Percentiles rank a stretch among this genome's conserved stretches.
phyloP scores from a whole-genome alignment of 352 stramenopile genomes.

The Peronospora farinosa region DNA sequence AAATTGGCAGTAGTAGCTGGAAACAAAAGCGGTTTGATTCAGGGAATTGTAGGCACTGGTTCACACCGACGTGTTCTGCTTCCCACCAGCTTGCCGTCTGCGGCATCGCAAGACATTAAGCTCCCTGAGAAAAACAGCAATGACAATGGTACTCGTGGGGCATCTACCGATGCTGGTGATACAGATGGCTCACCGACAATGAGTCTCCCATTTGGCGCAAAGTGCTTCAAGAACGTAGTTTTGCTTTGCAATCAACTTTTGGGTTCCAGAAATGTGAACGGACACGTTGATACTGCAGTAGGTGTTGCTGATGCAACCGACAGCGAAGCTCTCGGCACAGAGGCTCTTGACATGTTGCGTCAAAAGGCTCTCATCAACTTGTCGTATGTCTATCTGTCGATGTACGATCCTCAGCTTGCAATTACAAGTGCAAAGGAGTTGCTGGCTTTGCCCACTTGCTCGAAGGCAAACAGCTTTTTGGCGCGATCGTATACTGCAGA shows the following conservation, averaged over 20 bases:
- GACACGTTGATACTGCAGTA: constrained; percentile 17
- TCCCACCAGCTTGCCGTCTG: constrained; percentile 51
- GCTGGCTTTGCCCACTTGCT: constrained; percentile 56
- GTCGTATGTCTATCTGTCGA: constrained; percentile 87
- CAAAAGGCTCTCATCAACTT: constrained; percentile 86
- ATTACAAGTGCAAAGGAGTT: constrained; percentile 80
- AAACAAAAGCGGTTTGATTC: constrained; percentile 81
- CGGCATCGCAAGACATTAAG: constrained; percentile 61
- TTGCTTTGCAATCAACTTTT: constrained; percentile 78
- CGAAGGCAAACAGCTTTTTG: constrained; percentile 72
- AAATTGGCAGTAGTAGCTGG: constrained; percentile 44
- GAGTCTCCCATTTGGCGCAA: constrained; percentile 78
- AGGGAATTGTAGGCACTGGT: constrained; percentile 68
- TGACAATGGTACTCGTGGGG: constrained; percentile 27
- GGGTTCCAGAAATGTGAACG: constrained; percentile 33
- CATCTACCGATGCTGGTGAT: constrained; percentile 26
- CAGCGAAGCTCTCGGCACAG: constrained; percentile 32
- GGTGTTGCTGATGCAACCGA: constrained; percentile 20
- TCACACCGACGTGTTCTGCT: constrained; percentile 81
- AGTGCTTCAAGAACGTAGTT: constrained; percentile 86
- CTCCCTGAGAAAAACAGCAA: constrained; percentile 53
- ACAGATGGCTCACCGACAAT: constrained; percentile 57
- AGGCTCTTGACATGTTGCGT: constrained; percentile 60
- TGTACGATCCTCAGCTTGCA: constrained; percentile 87
- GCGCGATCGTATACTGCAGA: constrained; percentile 86